Evolutionary conservation across 225 moss, liverwort and hornwort species (phyloP), one percentile per base, ranked within the genome.

Genomic region (Marchantia paleacea): DNA sequence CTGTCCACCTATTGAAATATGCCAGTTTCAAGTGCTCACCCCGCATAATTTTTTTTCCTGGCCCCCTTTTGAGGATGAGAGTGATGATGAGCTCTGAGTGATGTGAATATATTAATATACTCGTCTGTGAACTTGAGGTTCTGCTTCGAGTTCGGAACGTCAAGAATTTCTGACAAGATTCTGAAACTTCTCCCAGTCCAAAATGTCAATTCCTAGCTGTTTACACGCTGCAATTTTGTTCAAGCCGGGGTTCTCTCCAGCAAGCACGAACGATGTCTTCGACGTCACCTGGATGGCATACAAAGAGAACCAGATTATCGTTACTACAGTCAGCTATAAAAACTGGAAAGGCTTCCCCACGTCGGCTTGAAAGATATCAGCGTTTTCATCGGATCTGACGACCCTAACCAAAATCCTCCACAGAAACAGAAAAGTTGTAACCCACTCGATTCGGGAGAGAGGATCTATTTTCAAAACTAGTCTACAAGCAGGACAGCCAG

Each of bases 251-350:
- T 78, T 81, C 29, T 81, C 81, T 54, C 96, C 96, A 82, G 87
- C 90, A 75, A 96, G 79, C 54, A 96, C 70, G 19, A 96, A 92
- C 51, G 89, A 89, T 18, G 96, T 94, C 80, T 87, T 92, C 0
- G 92, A 90, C 72, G 75, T 96, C 86, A 96, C 93, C 96, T 96
- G 83, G 72, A 77, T 49, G 31, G 51, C 78, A 26, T 16, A 58
- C 24, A 52, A 13, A n/a, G 52, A 47, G n/a, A n/a, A 52, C 20
- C 24, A 48, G 10, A 47, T 8, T 12, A 24, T 73, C 12, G 22
- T 51, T 6, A 49, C 49, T 25, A 52, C 52, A 47, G 12, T 70
- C 0, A 22, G 30, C 30, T 1, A 22, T 0, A 19, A 19, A 29
- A 74, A 29, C 0, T 54, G 13, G 22, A 74, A 29, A 55, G 54